Evolutionary conservation across 768 basidiomycete genomes (phyloP), one percentile per base, ranked within the genome.

Genomic region (Leccinum variicolor): DNA sequence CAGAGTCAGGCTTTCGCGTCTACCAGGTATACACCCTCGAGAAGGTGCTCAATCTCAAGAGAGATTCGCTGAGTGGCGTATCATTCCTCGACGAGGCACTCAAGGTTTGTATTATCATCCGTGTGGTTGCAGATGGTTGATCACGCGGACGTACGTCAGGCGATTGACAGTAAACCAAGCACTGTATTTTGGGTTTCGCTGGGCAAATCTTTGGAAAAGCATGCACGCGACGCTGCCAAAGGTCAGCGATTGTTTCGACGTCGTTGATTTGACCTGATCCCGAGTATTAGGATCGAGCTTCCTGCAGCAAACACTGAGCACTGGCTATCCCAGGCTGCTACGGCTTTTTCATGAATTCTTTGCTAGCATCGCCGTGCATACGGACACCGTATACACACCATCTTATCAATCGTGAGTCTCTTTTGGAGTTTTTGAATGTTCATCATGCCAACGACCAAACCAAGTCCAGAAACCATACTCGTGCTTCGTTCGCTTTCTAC

Each of bases 341-440:
- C 83, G 97, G 10, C 80, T 98, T 2, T 95, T 99, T 74, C 97
- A 99, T 55, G 94, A 94, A 41, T 97, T 99, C 75, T 99, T 99
- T 69, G 85, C 89, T 29, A 94, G 94, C 70, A 93, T 98, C 53
- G 86, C 93, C 3, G 89, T 96, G 11, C 92, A 98, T 68, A 97
- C 97, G 2, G 96, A 98, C 67, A 98, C 97, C 0, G 77, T 91
- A 6, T 98, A 98, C 69, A 87, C 84, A 0, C 84, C 87, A 53
- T 79, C 83, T 1, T 82, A 89, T 51, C 97, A 99, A 74, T 94
- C 92, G 93, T 91, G 53, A 60, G 71, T 54, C 50, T 53, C 31
- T 33, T 26, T 6, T 21, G 52, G 11, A 25, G 55, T 56, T 17
- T 58, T 45, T 17, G 10, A 59, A n/a, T 14, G 26, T 23, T 34